A percentile compares a stretch with the other conserved stretches of the same genome.
These are phyloP conservation scores for Evernia prunastri DNA, from an alignment of 495 filamentous ascomycete species.

Conservation along the genomic window DNA sequence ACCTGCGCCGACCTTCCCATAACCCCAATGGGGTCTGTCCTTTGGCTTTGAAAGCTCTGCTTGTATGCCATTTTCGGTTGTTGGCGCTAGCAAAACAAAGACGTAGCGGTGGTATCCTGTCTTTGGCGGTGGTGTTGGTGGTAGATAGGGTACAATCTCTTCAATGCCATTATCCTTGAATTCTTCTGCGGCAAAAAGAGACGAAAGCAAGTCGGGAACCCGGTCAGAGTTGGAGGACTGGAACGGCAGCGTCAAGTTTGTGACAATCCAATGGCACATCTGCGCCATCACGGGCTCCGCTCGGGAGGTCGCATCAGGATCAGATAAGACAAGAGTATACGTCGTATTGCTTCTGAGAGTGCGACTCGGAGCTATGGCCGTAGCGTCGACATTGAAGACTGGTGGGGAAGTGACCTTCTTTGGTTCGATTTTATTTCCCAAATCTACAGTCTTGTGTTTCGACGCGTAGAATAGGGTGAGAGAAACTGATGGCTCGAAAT, in stretches of 20 bases:
- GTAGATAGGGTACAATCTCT: conserved; percentile 51
- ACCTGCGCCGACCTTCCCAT: conserved; percentile 46
- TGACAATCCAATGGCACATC: conserved; percentile 66
- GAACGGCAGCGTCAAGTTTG: conserved; percentile 33
- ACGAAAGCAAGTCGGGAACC: conserved; percentile 20
- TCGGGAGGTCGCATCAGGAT: conserved; percentile 64
- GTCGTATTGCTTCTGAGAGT: conserved; percentile 23
- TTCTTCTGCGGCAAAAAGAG: not conserved
- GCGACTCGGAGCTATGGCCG: conserved; percentile 14
- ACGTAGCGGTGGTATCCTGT: conserved; percentile 67
- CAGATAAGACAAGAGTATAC: conserved; percentile 51
- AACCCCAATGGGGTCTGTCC: conserved; percentile 59
- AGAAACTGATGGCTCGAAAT: conserved; percentile 51
- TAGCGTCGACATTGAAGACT: conserved; percentile 35
- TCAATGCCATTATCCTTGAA: conserved; percentile 20
- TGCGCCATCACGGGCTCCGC: conserved; percentile 61
- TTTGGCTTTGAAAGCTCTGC: conserved; percentile 46
- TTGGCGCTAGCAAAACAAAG: conserved; percentile 48
- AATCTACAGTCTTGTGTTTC: conserved; percentile 36
- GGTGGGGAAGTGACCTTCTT: conserved; percentile 46
- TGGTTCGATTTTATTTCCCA: conserved; percentile 59
- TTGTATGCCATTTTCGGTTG: conserved; percentile 29
- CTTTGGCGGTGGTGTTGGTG: conserved; percentile 55
- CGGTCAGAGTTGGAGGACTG: conserved; percentile 19
- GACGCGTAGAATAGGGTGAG: conserved; percentile 47